Evolutionary conservation across 805 yeast species (phyloP), one percentile per base, ranked within the genome.

Genomic region (Cyberlindnera euphorbiae): DNA sequence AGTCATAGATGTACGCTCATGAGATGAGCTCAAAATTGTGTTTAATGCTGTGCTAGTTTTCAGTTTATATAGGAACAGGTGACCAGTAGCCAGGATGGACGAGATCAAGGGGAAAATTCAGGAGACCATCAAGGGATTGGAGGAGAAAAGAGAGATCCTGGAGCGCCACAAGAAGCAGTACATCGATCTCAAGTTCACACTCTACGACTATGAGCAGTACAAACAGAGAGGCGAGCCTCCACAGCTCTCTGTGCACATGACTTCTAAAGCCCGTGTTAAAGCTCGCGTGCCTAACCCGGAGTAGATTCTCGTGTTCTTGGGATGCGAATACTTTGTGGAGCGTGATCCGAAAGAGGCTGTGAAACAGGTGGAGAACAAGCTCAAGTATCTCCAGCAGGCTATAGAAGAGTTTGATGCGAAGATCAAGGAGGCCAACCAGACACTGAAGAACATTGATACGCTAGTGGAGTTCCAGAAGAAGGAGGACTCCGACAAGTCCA

Each of bases 291-390:
- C 33, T 3, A 42, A 55, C 28, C 55, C 59, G 6, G 31, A 36
- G 10, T 47, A 46, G 36, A 44, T 52, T 6, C 34, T 60, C 47
- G 64, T 64, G 3, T 50, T 51, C 8, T 42, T 69, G 8, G 72
- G 73, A 0, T 63, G 58, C 32, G 72, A 65, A 4, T 67, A 66
- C 41, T 66, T 62, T 44, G 66, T 55, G 11, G 64, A 66, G 28
- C 56, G 56, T 39, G 46, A 50, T 2, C 48, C 49, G 2, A 25
- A 21, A 1, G 59, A 58, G 7, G 71, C 73, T 0, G 38, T 37
- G 1, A 40, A 38, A 4, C 61, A 56, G 24, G 53, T 46, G 53
- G 32, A 50, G 42, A 19, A 48, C 25, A 56, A 63, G 35, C 32
- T 63, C 5, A 47, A 41, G 11, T 44, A 46, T 10, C 32, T 71